A percentile compares a stretch with the other conserved stretches of the same genome.
phyloP scores from a whole-genome alignment of 768 basidiomycete species.

The Naganishia randhawae region DNA sequence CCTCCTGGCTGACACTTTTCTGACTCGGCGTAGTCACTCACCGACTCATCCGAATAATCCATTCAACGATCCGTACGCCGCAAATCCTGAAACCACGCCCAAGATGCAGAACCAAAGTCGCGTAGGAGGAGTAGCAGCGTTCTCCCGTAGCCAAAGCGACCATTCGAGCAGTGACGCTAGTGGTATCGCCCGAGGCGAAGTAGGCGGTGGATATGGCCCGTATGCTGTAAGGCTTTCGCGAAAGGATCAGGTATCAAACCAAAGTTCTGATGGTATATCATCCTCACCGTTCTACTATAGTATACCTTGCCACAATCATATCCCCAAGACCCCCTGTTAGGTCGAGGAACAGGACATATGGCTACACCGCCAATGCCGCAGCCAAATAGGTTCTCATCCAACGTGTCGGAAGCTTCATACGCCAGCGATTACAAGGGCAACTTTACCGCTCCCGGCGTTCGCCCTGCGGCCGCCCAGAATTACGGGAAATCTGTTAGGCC shows the following conservation, averaged over 20 bases:
- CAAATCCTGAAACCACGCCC: not conserved
- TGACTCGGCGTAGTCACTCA: not conserved
- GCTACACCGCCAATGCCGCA: conserved; percentile 3
- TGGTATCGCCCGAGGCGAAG: conserved; percentile 23
- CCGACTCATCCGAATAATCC: conserved; percentile 10
- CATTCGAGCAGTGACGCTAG: conserved; percentile 18
- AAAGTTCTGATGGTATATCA: not conserved
- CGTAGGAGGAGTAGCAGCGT: not conserved
- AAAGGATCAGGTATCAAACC: not conserved
- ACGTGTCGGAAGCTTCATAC: conserved; percentile 27
- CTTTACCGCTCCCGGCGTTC: conserved; percentile 15
- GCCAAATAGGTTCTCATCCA: conserved; percentile 21
- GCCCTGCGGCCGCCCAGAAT: not conserved
- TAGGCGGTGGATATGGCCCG: conserved; percentile 32
- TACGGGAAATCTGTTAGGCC: not conserved
- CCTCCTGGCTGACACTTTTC: not conserved
- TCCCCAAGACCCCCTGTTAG: conserved; percentile 17
- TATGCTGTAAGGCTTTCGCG: conserved; percentile 27
- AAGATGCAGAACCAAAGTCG: not conserved
- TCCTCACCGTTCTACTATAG: not conserved
- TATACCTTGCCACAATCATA: conserved; percentile 25
- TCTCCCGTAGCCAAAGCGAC: conserved; percentile 18
- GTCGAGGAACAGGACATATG: conserved; percentile 8
- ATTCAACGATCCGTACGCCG: conserved; percentile 1
- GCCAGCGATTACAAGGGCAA: conserved; percentile 24